A percentile compares a stretch with the other conserved stretches of the same genome.
Evolutionary conservation across 2,329 filamentous ascomycete species (phyloP).

Genomic region (Tolypocladium nubicola): DNA sequence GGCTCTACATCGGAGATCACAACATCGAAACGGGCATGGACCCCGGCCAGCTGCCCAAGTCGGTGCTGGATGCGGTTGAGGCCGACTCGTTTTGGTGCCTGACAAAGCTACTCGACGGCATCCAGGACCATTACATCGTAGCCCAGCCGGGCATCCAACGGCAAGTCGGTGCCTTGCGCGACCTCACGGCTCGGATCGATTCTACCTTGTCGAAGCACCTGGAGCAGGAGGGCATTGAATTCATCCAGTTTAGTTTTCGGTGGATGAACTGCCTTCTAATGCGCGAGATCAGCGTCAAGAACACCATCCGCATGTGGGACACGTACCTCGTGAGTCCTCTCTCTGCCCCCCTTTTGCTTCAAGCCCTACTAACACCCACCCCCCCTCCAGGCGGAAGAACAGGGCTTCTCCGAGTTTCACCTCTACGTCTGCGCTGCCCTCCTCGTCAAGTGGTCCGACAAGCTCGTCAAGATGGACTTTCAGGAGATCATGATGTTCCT

Average conservation of each 20-base stretch:
- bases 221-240: conserved; percentile 85
- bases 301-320: conserved; percentile 99
- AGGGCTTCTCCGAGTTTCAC: conserved; percentile 97
- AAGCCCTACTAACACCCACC: conserved; percentile 7
- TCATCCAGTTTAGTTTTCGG: conserved; percentile 97
- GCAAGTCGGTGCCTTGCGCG: conserved; percentile 79
- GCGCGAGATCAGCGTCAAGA: conserved; percentile 92
- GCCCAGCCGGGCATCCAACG: conserved; percentile 94
- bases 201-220: conserved; percentile 75
- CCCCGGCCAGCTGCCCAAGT: conserved; percentile 80
- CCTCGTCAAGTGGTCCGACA: conserved; percentile 94
- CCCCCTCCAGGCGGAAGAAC: conserved; percentile 71
- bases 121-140: conserved; percentile 98
- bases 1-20: conserved; percentile 86
- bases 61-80: conserved; percentile 91
- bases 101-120: conserved; percentile 94
- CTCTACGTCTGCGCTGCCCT: conserved; percentile 97
- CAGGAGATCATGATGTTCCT: conserved; percentile 99
- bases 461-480: conserved; percentile 94
- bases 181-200: conserved; percentile 87
- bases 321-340: conserved; percentile 73
- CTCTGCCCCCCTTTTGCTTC: background rate
- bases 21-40: conserved; percentile 95
- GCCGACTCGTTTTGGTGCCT: conserved; percentile 98
- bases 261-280: conserved; percentile 99